These are phyloP conservation scores for Camelina sativa DNA, from an alignment of 345 rosid genomes.

Conservation along the genomic window DNA sequence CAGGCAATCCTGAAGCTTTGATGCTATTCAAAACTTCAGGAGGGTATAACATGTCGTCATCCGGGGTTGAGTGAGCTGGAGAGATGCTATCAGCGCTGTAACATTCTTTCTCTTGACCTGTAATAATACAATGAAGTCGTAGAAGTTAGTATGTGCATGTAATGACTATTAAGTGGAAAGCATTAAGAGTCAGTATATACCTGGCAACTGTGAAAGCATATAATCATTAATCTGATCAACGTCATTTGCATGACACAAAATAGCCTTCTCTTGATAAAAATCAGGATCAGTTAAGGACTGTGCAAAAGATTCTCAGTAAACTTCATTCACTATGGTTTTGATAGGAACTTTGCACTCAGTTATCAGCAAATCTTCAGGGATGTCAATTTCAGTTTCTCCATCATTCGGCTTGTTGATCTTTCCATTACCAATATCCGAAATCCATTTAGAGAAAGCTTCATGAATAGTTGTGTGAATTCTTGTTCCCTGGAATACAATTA, in stretches of 20 bases:
- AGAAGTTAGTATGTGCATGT: background rate
- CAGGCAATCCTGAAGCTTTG: background rate
- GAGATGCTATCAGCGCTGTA: constrained; percentile 17
- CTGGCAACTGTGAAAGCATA: constrained; percentile 18
- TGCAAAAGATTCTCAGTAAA: constrained; percentile 23
- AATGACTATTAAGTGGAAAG: background rate
- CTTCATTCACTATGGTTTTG: background rate
- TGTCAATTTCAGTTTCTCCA: constrained; percentile 1
- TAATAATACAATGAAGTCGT: background rate
- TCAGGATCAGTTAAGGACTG: background rate
- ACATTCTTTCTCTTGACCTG: constrained; percentile 11
- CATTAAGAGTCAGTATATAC: background rate
- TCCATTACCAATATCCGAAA: background rate
- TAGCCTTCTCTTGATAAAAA: background rate
- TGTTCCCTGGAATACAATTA: constrained; percentile 3
- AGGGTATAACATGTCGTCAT: constrained; percentile 12
- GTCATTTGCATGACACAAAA: background rate
- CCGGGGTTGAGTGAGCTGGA: background rate
- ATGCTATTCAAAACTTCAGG: background rate
- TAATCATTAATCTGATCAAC: constrained; percentile 19
- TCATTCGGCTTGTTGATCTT: background rate
- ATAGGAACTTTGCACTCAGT: background rate
- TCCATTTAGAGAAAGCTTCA: constrained; percentile 21
- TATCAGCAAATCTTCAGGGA: constrained; percentile 13
- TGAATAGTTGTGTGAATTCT: constrained; percentile 4